Base-by-base conservation (phyloP, 2,329 filamentous ascomycete genomes). In the Curvularia sp. region DNA sequence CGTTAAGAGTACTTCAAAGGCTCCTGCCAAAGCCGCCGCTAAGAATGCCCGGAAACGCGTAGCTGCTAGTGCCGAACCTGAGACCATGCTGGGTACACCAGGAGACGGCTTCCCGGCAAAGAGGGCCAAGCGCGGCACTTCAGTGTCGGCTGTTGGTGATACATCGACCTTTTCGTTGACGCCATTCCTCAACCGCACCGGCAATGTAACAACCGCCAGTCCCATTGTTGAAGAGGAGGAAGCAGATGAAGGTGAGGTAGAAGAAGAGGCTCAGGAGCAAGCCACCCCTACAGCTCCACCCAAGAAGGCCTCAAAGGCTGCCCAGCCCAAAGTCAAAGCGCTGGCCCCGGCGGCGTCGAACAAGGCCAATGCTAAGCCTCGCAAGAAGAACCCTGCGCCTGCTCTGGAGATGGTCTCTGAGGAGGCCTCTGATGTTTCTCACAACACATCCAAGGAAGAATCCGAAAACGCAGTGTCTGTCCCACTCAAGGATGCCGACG, bases 81-180 rank as follows among this genome's bases (percentile, higher is more conserved):
- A 84, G 62, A 80, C 78, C 6, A 79, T 74, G 41, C 71, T 84
- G 4, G 82, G 82, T 39, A 83, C 82, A 4, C 82, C 82, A 43
- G 81, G 81, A 51, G 78, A 82, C 64, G 70, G 78, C 71, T 69
- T 78, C 73, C 75, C 77, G 26, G 75, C 76, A 35, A 83, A 83
- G 73, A 79, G 82, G 62, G 75, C 77, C 31, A 76, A 74, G 61
- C 80, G 82, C 60, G 75, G 73, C 12, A 85, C 87, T 20, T 84
- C 86, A 38, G 70, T 70, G 3, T 83, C 85, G 1, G 79, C 87
- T 55, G 81, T 90, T 5, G 92, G 91, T 30, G 92, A 96, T 72
- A 97, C 97, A 77, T 97, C 93, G 0, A 88, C 85, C 2, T 97
- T 98, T 77, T 97, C 93, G 4, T 92, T 97, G 63, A 98, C 94